Percentiles rank a stretch among this genome's conserved stretches.
These are phyloP conservation scores for Passalora sequoiae DNA, from an alignment of 2,329 filamentous ascomycete genomes.

Conservation along the genomic window DNA sequence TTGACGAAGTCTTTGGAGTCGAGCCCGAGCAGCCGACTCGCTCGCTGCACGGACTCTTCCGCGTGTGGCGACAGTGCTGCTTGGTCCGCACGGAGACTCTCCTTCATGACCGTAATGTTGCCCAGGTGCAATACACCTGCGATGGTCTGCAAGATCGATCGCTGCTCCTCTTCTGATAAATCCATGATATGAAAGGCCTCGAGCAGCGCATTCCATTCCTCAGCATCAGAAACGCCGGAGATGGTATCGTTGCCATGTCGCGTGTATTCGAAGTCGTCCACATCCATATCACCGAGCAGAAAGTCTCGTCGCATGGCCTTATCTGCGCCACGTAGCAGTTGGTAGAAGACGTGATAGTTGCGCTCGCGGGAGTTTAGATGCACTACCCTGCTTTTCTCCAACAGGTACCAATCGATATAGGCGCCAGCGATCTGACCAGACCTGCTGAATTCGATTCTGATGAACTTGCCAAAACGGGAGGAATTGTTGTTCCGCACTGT, in stretches of 20 bases:
- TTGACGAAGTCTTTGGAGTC: slow-evolving; percentile 78
- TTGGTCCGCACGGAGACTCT: slow-evolving; percentile 86
- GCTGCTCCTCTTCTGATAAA: slow-evolving; percentile 79
- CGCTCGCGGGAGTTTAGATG: slow-evolving; percentile 80
- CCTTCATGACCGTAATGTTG: slow-evolving; percentile 83
- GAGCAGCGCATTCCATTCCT: slow-evolving; percentile 84
- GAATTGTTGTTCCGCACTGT: slow-evolving; percentile 98
- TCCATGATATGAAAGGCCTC: slow-evolving; percentile 95
- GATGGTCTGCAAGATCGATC: slow-evolving; percentile 76
- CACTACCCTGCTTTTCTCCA: slow-evolving; percentile 97
- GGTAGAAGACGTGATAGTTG: slow-evolving; percentile 97
- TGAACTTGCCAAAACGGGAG: slow-evolving; percentile 97
- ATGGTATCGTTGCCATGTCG: slow-evolving; percentile 88
- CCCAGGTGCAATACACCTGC: slow-evolving; percentile 90
- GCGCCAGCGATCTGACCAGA: slow-evolving; percentile 88
- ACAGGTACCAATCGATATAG: slow-evolving; percentile 96
- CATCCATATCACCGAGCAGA: slow-evolving; percentile 66
- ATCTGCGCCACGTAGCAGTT: slow-evolving; percentile 81
- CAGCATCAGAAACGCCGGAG: slow-evolving; percentile 77
- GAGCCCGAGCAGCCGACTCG: slow-evolving; percentile 81
- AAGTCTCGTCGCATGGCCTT: slow-evolving; percentile 67
- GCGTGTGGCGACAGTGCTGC: slow-evolving; percentile 74
- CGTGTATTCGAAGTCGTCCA: slow-evolving; percentile 88
- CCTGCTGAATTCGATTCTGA: slow-evolving; percentile 88
- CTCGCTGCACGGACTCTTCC: slow-evolving; percentile 66